A percentile compares a stretch with the other conserved stretches of the same genome.
Conservation (phyloP, 768 basidiomycete genomes). For the Termitomyces sp. region DNA sequence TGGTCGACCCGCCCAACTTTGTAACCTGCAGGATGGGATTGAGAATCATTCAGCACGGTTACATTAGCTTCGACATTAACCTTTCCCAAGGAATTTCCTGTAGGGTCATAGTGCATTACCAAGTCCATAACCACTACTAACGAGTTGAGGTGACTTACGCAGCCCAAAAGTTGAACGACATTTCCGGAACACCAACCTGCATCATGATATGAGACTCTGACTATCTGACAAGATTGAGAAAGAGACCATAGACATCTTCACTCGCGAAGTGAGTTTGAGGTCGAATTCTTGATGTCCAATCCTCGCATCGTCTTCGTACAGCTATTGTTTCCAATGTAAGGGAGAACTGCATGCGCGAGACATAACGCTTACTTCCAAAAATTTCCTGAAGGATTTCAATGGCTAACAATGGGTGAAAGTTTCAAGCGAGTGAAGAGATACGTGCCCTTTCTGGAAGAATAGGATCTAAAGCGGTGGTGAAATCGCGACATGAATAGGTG, state of each 20-base stretch:
- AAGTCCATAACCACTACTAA: not conserved
- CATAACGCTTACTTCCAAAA: slow-evolving; percentile 52
- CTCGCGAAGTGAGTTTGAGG: slow-evolving; percentile 82
- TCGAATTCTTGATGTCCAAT: slow-evolving; percentile 95
- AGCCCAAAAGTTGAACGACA: slow-evolving; percentile 89
- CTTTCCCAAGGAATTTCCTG: slow-evolving; percentile 82
- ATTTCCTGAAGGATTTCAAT: slow-evolving; percentile 49
- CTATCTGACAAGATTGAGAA: not conserved
- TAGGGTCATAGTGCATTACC: not conserved
- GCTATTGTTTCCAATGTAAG: slow-evolving; percentile 24
- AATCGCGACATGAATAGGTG: slow-evolving; percentile 11
- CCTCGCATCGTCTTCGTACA: slow-evolving; percentile 96
- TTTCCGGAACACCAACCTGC: slow-evolving; percentile 93
- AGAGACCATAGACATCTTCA: slow-evolving; percentile 97
- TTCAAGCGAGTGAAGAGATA: not conserved
- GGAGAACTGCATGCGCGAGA: not conserved
- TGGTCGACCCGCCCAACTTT: slow-evolving; percentile 98
- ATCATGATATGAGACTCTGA: not conserved
- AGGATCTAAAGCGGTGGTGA: slow-evolving; percentile 48
- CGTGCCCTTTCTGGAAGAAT: slow-evolving; percentile 97
- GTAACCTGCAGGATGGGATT: slow-evolving; percentile 45
- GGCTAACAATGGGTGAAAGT: not conserved
- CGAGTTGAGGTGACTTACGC: slow-evolving; percentile 44
- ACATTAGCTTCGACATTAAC: slow-evolving; percentile 20
- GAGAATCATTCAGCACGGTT: not conserved